These are phyloP conservation scores for Colletotrichum filicis DNA, from an alignment of 2,329 filamentous ascomycete genomes.

Conservation along the genomic window DNA sequence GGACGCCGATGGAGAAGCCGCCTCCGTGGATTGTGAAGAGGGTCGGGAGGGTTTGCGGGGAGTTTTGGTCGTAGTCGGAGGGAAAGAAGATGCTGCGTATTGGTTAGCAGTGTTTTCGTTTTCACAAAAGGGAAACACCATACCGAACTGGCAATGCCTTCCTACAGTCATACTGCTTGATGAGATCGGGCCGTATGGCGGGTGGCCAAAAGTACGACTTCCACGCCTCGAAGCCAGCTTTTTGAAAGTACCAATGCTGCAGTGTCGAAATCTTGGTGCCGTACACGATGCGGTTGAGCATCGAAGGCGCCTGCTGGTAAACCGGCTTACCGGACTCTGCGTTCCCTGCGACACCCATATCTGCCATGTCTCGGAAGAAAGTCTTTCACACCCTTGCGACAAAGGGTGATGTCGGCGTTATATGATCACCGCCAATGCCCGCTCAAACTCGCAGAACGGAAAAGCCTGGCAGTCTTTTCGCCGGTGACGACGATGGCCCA, in stretches of 20 bases:
- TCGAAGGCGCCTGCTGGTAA: slow-evolving; percentile 6
- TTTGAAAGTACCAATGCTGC: slow-evolving; percentile 29
- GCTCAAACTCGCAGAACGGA: background rate
- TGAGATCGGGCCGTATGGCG: slow-evolving; percentile 28
- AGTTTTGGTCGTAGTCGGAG: slow-evolving; percentile 43
- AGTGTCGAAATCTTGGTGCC: slow-evolving; percentile 29
- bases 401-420: background rate
- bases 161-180: slow-evolving; percentile 35
- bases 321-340: background rate
- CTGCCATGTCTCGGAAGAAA: background rate
- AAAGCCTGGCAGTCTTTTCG: background rate
- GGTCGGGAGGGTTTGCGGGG: slow-evolving; percentile 48
- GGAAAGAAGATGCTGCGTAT: slow-evolving; percentile 52
- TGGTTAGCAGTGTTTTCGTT: background rate
- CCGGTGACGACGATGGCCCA: background rate
- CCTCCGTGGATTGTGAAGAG: slow-evolving; percentile 64
- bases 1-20: slow-evolving; percentile 57
- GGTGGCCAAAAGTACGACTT: slow-evolving; percentile 27
- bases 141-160: slow-evolving; percentile 33
- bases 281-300: slow-evolving; percentile 30
- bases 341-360: background rate
- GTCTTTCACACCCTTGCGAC: background rate
- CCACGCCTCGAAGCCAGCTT: slow-evolving; percentile 25
- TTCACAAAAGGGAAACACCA: background rate
- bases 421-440: background rate